phyloP scores from a whole-genome alignment of 2,329 filamentous ascomycete genomes.

The Sarocladiaceae sp. region DNA sequence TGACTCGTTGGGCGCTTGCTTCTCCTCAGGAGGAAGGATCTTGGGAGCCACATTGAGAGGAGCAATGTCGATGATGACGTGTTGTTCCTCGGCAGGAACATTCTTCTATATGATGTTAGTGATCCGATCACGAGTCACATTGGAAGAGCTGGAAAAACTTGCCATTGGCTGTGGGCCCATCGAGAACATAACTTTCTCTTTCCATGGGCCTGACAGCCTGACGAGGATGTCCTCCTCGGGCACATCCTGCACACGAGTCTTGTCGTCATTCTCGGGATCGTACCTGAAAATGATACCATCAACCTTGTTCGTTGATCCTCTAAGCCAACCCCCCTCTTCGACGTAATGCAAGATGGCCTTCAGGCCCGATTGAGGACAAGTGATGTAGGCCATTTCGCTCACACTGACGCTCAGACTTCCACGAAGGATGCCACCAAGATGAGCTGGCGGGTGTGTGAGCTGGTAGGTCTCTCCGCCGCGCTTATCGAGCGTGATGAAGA shows the following conservation, averaged over 20 bases:
- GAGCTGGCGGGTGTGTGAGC: conserved; percentile 89
- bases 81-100: conserved; percentile 54
- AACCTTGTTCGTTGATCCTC: conserved; percentile 85
- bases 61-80: conserved; percentile 80
- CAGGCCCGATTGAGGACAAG: conserved; percentile 82
- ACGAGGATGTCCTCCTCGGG: conserved; percentile 79
- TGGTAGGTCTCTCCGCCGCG: conserved; percentile 88
- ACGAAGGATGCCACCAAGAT: conserved; percentile 81
- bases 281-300: conserved; percentile 89
- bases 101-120: conserved; percentile 25
- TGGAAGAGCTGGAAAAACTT: conserved; percentile 31
- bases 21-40: conserved; percentile 67
- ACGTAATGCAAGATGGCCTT: conserved; percentile 92
- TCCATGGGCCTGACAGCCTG: conserved; percentile 82
- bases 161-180: conserved; percentile 58
- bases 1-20: conserved; percentile 86
- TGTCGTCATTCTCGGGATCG: conserved; percentile 80
- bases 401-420: conserved; percentile 89
- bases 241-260: conserved; percentile 77
- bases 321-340: conserved; percentile 85
- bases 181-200: conserved; percentile 61
- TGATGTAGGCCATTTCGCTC: conserved; percentile 82
- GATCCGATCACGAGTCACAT: background rate
- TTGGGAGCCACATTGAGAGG: conserved; percentile 79
- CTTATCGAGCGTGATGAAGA: conserved; percentile 83